A percentile compares a stretch with the other conserved stretches of the same genome.
phyloP scores from a whole-genome alignment of 2,329 filamentous ascomycete species.

The Shiraia bambusicola region DNA sequence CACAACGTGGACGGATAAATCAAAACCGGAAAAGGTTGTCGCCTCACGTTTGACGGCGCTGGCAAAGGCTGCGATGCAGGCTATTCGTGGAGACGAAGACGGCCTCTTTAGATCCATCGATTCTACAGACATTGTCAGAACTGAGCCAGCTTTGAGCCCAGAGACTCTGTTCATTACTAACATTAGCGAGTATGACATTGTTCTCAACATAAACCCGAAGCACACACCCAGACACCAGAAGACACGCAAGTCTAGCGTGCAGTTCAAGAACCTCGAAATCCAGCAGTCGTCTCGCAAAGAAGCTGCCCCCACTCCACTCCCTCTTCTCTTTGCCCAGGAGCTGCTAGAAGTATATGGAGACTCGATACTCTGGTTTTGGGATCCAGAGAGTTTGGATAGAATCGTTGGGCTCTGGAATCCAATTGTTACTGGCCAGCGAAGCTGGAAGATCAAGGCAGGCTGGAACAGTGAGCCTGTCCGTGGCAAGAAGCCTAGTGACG shows the following conservation, averaged over 20 bases:
- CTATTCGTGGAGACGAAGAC: slow-evolving; percentile 54
- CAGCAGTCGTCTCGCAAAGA: slow-evolving; percentile 39
- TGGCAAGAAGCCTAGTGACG: slow-evolving; percentile 24
- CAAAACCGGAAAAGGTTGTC: slow-evolving; percentile 73
- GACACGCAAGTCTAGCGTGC: slow-evolving; percentile 44
- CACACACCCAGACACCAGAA: slow-evolving; percentile 41
- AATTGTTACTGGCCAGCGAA: slow-evolving; percentile 50
- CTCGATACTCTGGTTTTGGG: slow-evolving; percentile 77
- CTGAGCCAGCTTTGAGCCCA: slow-evolving; percentile 40
- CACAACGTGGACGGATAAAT: slow-evolving; percentile 73
- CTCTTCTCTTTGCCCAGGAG: slow-evolving; percentile 65
- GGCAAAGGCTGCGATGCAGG: slow-evolving; percentile 66
- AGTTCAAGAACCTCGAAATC: slow-evolving; percentile 80
- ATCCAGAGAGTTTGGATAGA: slow-evolving; percentile 57
- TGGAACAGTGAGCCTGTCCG: slow-evolving; percentile 63
- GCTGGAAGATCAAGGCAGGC: slow-evolving; percentile 70
- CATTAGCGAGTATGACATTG: slow-evolving; percentile 78
- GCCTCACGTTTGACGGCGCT: slow-evolving; percentile 81
- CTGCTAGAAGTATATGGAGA: slow-evolving; percentile 67
- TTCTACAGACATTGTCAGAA: slow-evolving; percentile 3
- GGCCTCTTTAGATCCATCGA: slow-evolving; percentile 45
- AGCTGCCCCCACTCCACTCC: slow-evolving; percentile 58
- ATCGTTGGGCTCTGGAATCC: slow-evolving; percentile 70
- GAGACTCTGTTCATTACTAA: slow-evolving; percentile 70
- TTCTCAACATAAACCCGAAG: slow-evolving; percentile 69